Conservation (phyloP, 352 stramenopile genomes). For the Pythium apleroticum region DNA sequence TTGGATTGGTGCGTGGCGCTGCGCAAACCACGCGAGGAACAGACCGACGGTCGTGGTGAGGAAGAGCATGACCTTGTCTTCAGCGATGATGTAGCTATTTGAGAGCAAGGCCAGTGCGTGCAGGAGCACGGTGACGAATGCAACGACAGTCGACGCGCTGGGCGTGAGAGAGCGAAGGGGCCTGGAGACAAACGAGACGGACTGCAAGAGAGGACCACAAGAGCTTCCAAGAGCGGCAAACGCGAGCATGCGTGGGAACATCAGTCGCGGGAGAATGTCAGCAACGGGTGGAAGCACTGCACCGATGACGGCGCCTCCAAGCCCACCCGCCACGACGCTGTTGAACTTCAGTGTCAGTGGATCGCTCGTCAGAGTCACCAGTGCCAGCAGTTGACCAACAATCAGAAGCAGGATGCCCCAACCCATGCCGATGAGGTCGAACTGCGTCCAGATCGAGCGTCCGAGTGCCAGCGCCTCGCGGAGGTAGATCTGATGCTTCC, state of each 20-base stretch:
- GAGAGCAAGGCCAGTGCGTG: conserved; percentile 70
- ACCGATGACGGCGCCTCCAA: background rate
- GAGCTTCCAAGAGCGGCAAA: conserved; percentile 5
- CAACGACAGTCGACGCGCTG: conserved; percentile 20
- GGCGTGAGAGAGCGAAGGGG: background rate
- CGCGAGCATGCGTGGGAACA: background rate
- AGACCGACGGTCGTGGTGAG: conserved; percentile 53
- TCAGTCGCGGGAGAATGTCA: background rate
- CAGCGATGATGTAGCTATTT: conserved; percentile 87
- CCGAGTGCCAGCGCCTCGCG: conserved; percentile 61
- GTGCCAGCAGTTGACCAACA: conserved; percentile 7
- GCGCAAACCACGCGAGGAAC: conserved; percentile 38
- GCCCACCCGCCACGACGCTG: background rate
- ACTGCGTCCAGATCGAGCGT: conserved; percentile 86
- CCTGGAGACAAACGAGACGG: background rate
- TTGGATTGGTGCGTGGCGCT: conserved; percentile 11
- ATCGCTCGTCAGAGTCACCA: conserved; percentile 26
- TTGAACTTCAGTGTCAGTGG: background rate
- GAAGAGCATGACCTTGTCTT: conserved; percentile 71
- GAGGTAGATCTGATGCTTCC: conserved; percentile 56
- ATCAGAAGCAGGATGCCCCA: conserved; percentile 59
- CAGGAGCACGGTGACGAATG: conserved; percentile 48
- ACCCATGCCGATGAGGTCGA: conserved; percentile 76
- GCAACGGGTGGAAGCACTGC: background rate
- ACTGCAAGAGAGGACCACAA: background rate